These are phyloP conservation scores for Hyaloscypha bicolor DNA, from an alignment of 495 filamentous ascomycete species.

Conservation along the genomic window DNA sequence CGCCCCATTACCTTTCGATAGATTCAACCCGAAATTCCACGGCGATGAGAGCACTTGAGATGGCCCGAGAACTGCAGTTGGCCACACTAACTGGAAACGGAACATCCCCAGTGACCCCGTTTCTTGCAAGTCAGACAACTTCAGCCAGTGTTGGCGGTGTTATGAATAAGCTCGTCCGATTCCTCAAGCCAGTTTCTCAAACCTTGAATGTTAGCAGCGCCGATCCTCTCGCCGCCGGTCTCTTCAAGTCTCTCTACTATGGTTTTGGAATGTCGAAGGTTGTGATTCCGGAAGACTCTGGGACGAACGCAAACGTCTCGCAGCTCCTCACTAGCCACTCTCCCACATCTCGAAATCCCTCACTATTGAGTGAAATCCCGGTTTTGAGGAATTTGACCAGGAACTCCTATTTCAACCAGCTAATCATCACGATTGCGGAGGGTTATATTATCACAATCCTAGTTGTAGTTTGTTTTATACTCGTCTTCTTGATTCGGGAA, in stretches of 20 bases:
- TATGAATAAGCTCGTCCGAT: constrained; percentile 18
- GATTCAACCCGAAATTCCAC: constrained; percentile 18
- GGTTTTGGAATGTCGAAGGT: constrained; percentile 22
- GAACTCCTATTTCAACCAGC: constrained; percentile 71
- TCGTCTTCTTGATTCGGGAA: constrained; percentile 94
- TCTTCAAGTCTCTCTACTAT: constrained; percentile 28
- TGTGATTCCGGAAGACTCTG: constrained; percentile 6
- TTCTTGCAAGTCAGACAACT: constrained; percentile 39
- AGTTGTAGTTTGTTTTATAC: constrained; percentile 88
- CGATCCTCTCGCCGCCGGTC: constrained; percentile 46
- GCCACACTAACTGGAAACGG: constrained; percentile 27
- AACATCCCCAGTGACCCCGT: constrained; percentile 47
- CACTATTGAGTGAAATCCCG: constrained; percentile 70
- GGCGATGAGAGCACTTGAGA: constrained; percentile 18
- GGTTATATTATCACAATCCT: constrained; percentile 90
- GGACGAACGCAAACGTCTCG: constrained; percentile 12
- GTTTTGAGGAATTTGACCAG: constrained; percentile 75
- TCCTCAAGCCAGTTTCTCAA: constrained; percentile 45
- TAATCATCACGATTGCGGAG: constrained; percentile 83
- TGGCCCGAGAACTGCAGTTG: constrained; percentile 26
- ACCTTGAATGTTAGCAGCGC: constrained; percentile 45
- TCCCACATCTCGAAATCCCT: constrained; percentile 30
- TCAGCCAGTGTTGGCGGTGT: constrained; percentile 29
- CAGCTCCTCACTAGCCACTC: constrained; percentile 1
- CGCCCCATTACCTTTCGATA: constrained; percentile 14